Evolutionary conservation across 2,329 filamentous ascomycete genomes (phyloP).

Genomic region (Podosphaera xanthii): DNA sequence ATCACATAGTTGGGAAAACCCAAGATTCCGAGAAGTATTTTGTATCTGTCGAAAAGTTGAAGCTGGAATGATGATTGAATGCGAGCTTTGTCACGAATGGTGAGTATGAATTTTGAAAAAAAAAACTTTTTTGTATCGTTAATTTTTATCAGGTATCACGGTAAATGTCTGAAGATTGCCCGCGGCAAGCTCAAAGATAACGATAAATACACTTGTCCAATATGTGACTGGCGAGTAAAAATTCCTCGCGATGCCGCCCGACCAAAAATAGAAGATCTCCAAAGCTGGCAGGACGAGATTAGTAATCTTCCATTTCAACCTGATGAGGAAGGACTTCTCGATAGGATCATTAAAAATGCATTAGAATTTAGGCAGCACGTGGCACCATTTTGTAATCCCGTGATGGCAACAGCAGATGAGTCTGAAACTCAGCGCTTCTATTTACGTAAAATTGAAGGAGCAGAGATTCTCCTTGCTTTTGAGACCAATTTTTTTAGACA

Average conservation of each 20-base stretch:
- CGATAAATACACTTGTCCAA: constrained; percentile 93
- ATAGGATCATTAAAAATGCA: constrained; percentile 70
- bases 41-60: constrained; percentile 88
- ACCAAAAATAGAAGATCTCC: constrained; percentile 79
- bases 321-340: constrained; percentile 72
- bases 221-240: constrained; percentile 92
- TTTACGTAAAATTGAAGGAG: constrained; percentile 86
- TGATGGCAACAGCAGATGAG: constrained; percentile 64
- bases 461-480: constrained; percentile 70
- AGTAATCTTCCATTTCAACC: constrained; percentile 70
- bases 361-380: constrained; percentile 69
- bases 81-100: constrained; percentile 95
- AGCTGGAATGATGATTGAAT: constrained; percentile 99
- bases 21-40: constrained; percentile 57
- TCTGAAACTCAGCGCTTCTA: constrained; percentile 84
- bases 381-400: constrained; percentile 54
- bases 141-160: constrained; percentile 52
- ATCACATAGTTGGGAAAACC: constrained; percentile 34
- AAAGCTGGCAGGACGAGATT: constrained; percentile 68
- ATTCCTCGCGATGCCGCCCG: constrained; percentile 90
- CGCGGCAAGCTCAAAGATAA: constrained; percentile 95
- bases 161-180: constrained; percentile 93
- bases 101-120: constrained; percentile 21
- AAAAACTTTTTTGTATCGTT: constrained; percentile 1
- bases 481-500: constrained; percentile 98